Base-by-base conservation (phyloP, 2,329 filamentous ascomycete genomes). In the Penicillium sp. region DNA sequence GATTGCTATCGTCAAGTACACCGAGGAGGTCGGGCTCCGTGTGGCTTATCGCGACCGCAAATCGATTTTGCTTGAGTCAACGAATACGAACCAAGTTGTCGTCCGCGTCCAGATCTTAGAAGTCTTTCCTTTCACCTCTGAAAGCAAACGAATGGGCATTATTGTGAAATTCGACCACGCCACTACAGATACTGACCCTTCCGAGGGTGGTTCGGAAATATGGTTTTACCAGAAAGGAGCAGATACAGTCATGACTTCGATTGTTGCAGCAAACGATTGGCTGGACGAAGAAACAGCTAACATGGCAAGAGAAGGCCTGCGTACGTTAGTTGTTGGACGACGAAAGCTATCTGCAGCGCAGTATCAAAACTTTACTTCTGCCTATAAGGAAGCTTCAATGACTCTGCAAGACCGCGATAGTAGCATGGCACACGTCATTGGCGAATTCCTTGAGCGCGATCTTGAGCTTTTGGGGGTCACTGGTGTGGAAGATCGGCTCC, bases 221-320 rank as follows among this genome's bases (percentile, higher is more conserved):
- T 97, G 93, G 89, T 99, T 99, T 75, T 97, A 93, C 68, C 92
- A 99, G 67, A 99, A 99, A 74, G 94, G 94, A 60, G 95, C 94
- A 2, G 95, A 99, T 70, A 97, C 94, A 0, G 93, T 99, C 61
- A 99, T 99, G 95, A 84, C 87, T n/a, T 83, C 87, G 3, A 97
- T 99, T 62, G 94, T 99, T 35, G 90, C 89, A 7, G 85, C 92
- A 18, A 99, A 97, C 68, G 94, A 99, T 76, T 99, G 94, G 95
- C 84, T 99, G 0, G 94, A 99, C 64, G 94, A 99, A 72, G 94
- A 99, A 72, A 97, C 94, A 0, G 90, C 91, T n/a, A 99, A 99
- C 71, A 99, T 99, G 95, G 95, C 95, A 5, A 86, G 94, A 48
- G 95, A 99, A 78, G 94, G 94, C 40, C 79, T 99, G 50, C 87